Evolutionary conservation across 2,329 filamentous ascomycete genomes (phyloP).

Genomic region (Trichophyton mentagrophytes): DNA sequence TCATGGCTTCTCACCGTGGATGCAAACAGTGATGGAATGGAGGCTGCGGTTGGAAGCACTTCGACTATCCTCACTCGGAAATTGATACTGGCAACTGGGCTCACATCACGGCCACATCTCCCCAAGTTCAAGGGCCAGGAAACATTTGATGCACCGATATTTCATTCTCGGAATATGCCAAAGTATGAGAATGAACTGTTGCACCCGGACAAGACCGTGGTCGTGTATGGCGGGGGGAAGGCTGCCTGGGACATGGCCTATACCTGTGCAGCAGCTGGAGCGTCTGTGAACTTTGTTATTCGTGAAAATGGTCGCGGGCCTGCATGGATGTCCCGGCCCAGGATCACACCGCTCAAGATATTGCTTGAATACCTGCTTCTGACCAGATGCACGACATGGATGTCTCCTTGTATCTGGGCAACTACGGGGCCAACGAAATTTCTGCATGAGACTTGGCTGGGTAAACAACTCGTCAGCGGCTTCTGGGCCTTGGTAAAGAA

Average conservation of each 20-base stretch:
- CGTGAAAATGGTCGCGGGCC: slow-evolving; percentile 48
- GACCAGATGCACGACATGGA: slow-evolving; percentile 57
- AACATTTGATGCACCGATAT: slow-evolving; percentile 40
- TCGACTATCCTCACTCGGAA: slow-evolving; percentile 29
- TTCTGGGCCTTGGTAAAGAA: slow-evolving; percentile 43
- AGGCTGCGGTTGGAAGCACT: slow-evolving; percentile 7
- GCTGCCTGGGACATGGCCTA: slow-evolving; percentile 50
- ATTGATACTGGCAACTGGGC: slow-evolving; percentile 49
- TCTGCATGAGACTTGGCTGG: slow-evolving; percentile 37
- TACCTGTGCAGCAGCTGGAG: slow-evolving; percentile 38
- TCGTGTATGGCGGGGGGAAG: slow-evolving; percentile 49
- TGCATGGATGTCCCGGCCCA: slow-evolving; percentile 45
- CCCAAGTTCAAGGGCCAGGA: slow-evolving; percentile 40
- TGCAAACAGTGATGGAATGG: slow-evolving; percentile 14
- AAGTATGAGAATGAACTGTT: slow-evolving; percentile 23
- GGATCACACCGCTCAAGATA: slow-evolving; percentile 54
- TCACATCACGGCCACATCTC: slow-evolving; percentile 46
- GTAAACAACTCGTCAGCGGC: slow-evolving; percentile 32
- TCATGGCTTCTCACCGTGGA: slow-evolving; percentile 17
- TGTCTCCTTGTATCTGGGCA: slow-evolving; percentile 63
- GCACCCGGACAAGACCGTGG: slow-evolving; percentile 28
- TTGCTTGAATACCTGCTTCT: slow-evolving; percentile 56
- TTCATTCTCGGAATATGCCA: slow-evolving; percentile 46
- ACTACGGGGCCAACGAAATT: slow-evolving; percentile 41
- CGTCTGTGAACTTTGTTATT: slow-evolving; percentile 46